phyloP scores from a whole-genome alignment of 139 green algal species.

The Ostreobium quekettii region DNA sequence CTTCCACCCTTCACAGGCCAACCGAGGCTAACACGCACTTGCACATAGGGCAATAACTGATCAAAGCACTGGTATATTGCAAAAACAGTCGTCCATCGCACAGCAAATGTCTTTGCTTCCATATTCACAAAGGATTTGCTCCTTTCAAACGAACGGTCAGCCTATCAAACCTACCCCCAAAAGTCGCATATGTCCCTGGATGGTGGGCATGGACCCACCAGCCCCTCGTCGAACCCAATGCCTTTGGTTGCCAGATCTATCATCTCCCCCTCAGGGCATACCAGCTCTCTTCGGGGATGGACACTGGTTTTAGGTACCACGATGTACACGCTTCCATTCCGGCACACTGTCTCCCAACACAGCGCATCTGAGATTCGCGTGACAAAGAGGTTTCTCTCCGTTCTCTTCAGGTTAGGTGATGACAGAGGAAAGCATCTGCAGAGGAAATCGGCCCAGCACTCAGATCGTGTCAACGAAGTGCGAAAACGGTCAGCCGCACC shows the following conservation, averaged over 20 bases:
- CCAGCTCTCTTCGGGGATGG: neutral
- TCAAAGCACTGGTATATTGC: too few species aligned
- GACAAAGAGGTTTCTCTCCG: conserved; percentile 5
- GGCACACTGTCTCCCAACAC: conserved; percentile 15
- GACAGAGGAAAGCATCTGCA: conserved; percentile 16
- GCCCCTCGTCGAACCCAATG: conserved; percentile 1
- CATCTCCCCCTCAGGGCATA: neutral
- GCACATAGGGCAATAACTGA: too few species aligned
- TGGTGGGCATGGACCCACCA: conserved; percentile 10
- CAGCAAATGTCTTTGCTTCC: neutral
- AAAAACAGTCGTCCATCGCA: neutral
- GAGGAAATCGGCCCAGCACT: too few species aligned
- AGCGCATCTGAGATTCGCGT: neutral
- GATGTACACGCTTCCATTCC: neutral
- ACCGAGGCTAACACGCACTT: too few species aligned
- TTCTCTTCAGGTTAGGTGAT: conserved; percentile 6
- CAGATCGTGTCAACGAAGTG: too few species aligned
- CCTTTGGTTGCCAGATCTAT: neutral
- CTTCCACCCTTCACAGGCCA: too few species aligned
- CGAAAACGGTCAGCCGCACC: too few species aligned
- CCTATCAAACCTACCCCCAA: conserved; percentile 12
- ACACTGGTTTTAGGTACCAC: neutral
- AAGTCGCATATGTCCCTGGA: conserved; percentile 2
- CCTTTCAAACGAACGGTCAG: neutral
- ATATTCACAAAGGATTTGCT: too few species aligned